These are phyloP conservation scores for Linderina pennispora DNA, from an alignment of 192 early-diverging fungal species.

Conservation along the genomic window DNA sequence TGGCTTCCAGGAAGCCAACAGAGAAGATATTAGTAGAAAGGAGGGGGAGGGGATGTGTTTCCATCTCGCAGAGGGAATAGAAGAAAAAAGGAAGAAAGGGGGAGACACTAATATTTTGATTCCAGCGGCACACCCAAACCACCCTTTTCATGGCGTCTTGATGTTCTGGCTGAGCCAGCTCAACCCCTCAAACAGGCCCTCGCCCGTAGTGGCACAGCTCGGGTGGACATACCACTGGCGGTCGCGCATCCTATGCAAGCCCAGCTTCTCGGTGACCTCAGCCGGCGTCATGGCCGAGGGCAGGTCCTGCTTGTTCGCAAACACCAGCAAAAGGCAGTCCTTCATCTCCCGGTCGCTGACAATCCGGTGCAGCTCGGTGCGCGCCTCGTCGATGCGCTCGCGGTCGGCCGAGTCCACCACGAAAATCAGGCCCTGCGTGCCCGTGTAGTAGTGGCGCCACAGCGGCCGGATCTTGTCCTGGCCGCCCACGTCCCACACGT, in stretches of 20 bases:
- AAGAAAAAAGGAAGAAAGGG: constrained; percentile 1
- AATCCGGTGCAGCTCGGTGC: constrained; percentile 76
- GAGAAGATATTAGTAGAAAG: not conserved
- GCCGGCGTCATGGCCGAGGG: constrained; percentile 86
- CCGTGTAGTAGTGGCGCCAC: constrained; percentile 83
- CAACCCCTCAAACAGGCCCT: constrained; percentile 78
- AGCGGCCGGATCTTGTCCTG: constrained; percentile 88
- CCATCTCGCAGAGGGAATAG: not conserved
- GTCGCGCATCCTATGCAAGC: constrained; percentile 78
- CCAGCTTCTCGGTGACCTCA: constrained; percentile 89
- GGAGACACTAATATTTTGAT: not conserved
- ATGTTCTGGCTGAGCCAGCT: constrained; percentile 83
- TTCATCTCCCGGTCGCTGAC: constrained; percentile 80
- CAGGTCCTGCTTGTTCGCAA: constrained; percentile 81
- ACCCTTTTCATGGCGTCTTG: constrained; percentile 46
- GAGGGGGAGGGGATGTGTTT: not conserved
- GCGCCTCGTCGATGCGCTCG: constrained; percentile 82
- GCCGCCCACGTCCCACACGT: constrained; percentile 84
- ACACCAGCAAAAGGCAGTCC: constrained; percentile 72
- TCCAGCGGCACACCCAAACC: not conserved
- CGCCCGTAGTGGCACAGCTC: constrained; percentile 75
- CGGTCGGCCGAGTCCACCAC: constrained; percentile 84
- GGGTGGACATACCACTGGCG: constrained; percentile 91
- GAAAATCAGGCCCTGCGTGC: constrained; percentile 80
- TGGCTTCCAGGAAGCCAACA: too few species aligned